Percentiles rank a stretch among this genome's conserved stretches.
phyloP scores from a whole-genome alignment of 192 early-diverging fungal genomes.

The Anaeromyces robustus region DNA sequence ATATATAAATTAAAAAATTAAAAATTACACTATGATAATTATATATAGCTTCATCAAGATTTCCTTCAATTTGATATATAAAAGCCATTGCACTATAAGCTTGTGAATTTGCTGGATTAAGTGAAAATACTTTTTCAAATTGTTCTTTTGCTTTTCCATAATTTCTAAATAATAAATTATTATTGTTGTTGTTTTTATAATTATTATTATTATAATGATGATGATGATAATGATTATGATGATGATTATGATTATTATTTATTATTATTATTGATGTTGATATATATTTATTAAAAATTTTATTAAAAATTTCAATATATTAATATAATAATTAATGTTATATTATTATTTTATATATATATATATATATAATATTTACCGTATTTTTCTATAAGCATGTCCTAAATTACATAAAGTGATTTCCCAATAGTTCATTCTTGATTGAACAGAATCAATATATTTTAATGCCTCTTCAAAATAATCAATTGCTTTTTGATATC shows the following conservation, averaged over 20 bases:
- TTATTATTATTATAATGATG: too few relatives aligned
- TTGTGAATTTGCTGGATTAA: constrained; percentile 20
- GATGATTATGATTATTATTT: too few relatives aligned
- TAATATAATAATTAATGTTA: too few relatives aligned
- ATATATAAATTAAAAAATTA: too few relatives aligned
- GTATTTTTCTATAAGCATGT: constrained; percentile 40
- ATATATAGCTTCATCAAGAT: constrained; percentile 27
- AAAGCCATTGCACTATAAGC: constrained; percentile 30
- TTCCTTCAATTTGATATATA: constrained; percentile 34
- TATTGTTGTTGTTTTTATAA: background rate
- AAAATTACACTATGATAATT: constrained; percentile 32
- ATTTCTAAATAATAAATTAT: constrained; percentile 9
- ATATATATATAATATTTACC: constrained; percentile 16
- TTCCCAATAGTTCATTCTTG: constrained; percentile 35
- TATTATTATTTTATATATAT: too few relatives aligned
- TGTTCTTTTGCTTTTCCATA: constrained; percentile 15
- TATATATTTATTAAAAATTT: too few relatives aligned
- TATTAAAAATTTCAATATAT: too few relatives aligned
- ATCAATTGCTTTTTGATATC: constrained; percentile 31
- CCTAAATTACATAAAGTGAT: constrained; percentile 49
- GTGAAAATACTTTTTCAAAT: constrained; percentile 16
- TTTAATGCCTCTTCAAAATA: constrained; percentile 32
- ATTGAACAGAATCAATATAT: constrained; percentile 24
- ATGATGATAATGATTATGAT: too few relatives aligned
- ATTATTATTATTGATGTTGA: too few relatives aligned